A percentile compares a stretch with the other conserved stretches of the same genome.
Evolutionary conservation across 2,329 filamentous ascomycete species (phyloP).

Genomic region (Fusarium sp.): DNA sequence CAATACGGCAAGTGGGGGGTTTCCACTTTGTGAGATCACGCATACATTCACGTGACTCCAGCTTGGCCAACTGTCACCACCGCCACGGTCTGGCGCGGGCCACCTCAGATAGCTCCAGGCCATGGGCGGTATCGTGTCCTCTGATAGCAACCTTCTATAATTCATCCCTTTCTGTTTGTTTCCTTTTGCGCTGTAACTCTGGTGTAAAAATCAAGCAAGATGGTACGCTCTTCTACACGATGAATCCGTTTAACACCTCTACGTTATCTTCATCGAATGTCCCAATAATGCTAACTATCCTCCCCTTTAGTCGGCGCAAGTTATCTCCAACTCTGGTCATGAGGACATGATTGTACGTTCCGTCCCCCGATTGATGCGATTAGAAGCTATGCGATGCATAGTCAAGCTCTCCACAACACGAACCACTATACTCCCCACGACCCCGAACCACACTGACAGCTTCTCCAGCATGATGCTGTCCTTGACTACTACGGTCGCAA

Average conservation of each 20-base stretch:
- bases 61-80: conserved; percentile 50
- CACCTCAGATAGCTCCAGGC: conserved; percentile 43
- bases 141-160: conserved; percentile 42
- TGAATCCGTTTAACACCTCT: not conserved
- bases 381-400: conserved; percentile 16
- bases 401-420: conserved; percentile 9
- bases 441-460: conserved; percentile 40
- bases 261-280: not conserved
- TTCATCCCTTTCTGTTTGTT: conserved; percentile 28
- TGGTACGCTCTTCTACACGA: conserved; percentile 40
- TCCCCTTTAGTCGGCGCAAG: conserved; percentile 57
- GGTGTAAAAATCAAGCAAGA: conserved; percentile 39
- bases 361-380: conserved; percentile 13
- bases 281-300: conserved; percentile 48
- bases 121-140: conserved; percentile 51
- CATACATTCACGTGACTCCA: conserved; percentile 38
- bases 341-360: conserved; percentile 99
- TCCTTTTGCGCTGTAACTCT: conserved; percentile 32
- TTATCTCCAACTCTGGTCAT: conserved; percentile 70
- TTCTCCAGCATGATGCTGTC: conserved; percentile 88
- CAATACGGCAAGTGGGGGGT: conserved; percentile 45
- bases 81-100: conserved; percentile 39
- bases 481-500: conserved; percentile 98
- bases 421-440: not conserved
- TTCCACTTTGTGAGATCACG: conserved; percentile 22